phyloP scores from a whole-genome alignment of 2,329 filamentous ascomycete species.

The Rhynchosporium secalis region DNA sequence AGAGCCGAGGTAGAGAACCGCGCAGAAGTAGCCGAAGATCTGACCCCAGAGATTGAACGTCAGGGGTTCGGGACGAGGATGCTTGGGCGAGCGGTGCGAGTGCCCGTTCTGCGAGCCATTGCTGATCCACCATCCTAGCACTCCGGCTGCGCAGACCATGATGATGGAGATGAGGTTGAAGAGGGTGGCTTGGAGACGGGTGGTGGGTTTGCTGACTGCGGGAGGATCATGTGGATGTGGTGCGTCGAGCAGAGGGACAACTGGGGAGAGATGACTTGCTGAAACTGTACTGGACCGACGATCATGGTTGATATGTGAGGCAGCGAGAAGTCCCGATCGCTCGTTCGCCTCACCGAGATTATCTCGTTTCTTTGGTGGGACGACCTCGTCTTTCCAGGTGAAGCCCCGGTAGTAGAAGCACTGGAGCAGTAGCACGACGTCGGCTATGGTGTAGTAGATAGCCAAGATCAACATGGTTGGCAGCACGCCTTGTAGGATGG shows the following conservation, averaged over 20 bases:
- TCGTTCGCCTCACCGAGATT: conserved; percentile 48
- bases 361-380: conserved; percentile 45
- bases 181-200: conserved; percentile 56
- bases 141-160: conserved; percentile 80
- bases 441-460: conserved; percentile 88
- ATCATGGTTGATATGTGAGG: conserved; percentile 47
- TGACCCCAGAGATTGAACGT: conserved; percentile 78
- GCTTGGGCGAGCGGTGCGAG: conserved; percentile 31
- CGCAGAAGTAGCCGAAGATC: conserved; percentile 91
- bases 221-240: conserved; percentile 43
- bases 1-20: conserved; percentile 83
- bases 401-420: conserved; percentile 97
- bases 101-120: conserved; percentile 42
- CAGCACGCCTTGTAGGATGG: conserved; percentile 84
- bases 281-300: conserved; percentile 57
- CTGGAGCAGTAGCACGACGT: conserved; percentile 83
- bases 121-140: conserved; percentile 82
- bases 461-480: conserved; percentile 97
- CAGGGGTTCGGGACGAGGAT: conserved; percentile 50
- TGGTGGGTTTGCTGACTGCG: conserved; percentile 49
- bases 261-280: conserved; percentile 72
- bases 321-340: conserved; percentile 51
- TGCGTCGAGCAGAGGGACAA: conserved; percentile 71
- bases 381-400: conserved; percentile 58
- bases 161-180: conserved; percentile 77